Evolutionary conservation across 306 rosid genomes (phyloP), one percentile per base, ranked within the genome.

Genomic region (Vigna angularis): DNA sequence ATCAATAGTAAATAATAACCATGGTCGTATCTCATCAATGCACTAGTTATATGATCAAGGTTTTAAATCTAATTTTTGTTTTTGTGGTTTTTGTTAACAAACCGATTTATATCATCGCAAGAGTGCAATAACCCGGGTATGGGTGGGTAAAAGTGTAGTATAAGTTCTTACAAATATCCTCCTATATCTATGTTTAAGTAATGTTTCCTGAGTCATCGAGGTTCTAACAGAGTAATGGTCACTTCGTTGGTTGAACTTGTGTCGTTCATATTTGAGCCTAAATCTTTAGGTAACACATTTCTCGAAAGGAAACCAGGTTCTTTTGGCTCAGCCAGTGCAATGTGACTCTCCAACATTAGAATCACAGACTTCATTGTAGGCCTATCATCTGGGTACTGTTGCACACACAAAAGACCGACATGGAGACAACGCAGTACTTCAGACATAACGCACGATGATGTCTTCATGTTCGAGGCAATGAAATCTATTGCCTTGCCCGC

Each of bases 321-420:
- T 55, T 81, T 81, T 0, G 92, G 92, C 52, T 74, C 81, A 5
- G 66, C 74, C 77, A 86, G 18, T 16, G 61, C 82, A 26, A 17
- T 61, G 34, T 76, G 79, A 49, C 82, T 42, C 14, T 65, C 76
- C 50, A 88, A 69, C 88, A 86, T 89, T 15, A 51, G 48, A 53
- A 86, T 75, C 1, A 86, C 77, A 0, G 76, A 62, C 1, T 79
- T 1, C 77, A 79, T 79, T 14, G 36, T 61, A 34, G 77, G 83
- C 22, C 77, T 79, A 14, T 70, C 77, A 9, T 86, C 87, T 0
- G 87, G 79, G 4, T 66, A 44, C 0, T 84, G 83, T n/a, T 88
- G 92, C 7, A 82, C 85, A 10, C 92, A 86, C 49, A 88, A 75
- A 10, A 86, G 83, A 67, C 90, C 57, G 6, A 86, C 28, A 26